Conservation (phyloP, 2,329 filamentous ascomycete species). For the Pestalotiopsis sp. region DNA sequence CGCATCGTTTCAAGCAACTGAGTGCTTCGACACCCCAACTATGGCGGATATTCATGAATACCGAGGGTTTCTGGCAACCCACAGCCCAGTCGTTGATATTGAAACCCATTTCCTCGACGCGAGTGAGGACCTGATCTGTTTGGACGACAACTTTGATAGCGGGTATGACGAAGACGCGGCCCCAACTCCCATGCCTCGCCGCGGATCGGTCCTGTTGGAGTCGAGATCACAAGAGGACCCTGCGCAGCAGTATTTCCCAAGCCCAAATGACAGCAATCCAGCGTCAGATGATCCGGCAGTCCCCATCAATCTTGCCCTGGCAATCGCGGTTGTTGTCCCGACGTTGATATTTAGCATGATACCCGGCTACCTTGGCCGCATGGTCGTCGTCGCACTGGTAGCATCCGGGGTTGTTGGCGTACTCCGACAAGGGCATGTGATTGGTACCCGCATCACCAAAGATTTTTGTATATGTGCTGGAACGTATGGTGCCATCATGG, state of each 20-base stretch:
- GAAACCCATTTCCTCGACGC: constrained; percentile 64
- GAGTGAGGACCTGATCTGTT: constrained; percentile 55
- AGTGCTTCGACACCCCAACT: constrained; percentile 50
- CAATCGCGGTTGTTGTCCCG: constrained; percentile 56
- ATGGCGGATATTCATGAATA: constrained; percentile 52
- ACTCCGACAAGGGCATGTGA: constrained; percentile 26
- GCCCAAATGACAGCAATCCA: constrained; percentile 8
- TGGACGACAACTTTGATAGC: constrained; percentile 22
- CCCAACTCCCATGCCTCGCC: constrained; percentile 13
- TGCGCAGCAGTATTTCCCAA: constrained; percentile 6
- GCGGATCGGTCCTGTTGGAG: neutral
- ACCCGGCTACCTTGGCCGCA: constrained; percentile 33
- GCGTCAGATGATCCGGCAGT: constrained; percentile 19
- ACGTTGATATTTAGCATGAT: constrained; percentile 62
- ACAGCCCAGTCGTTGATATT: constrained; percentile 56
- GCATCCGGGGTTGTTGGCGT: constrained; percentile 27
- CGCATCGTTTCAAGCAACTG: constrained; percentile 57
- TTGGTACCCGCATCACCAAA: constrained; percentile 21
- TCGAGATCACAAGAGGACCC: neutral
- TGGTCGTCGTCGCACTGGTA: constrained; percentile 10
- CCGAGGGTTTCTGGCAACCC: constrained; percentile 56
- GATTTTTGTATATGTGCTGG: constrained; percentile 30
- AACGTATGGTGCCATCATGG: constrained; percentile 39
- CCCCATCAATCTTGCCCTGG: constrained; percentile 46
- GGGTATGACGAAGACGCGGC: constrained; percentile 22